Conservation (phyloP, 2,329 filamentous ascomycete genomes). For the Sporothrix protearum region DNA sequence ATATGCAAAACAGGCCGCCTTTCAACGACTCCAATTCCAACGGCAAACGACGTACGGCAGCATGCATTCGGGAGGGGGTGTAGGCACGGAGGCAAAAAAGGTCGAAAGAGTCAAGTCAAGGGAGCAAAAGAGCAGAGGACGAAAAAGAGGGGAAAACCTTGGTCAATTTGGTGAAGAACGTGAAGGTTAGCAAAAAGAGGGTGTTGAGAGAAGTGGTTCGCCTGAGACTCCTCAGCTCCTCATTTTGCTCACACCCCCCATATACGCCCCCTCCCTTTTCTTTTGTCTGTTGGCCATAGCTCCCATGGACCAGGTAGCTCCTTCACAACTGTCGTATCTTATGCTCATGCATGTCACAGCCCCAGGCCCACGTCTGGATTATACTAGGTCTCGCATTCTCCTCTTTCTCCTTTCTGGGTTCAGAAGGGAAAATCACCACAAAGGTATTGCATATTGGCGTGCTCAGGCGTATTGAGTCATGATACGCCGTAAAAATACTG, state of each 20-base stretch:
- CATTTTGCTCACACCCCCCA: neutral
- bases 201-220: conserved; percentile 5
- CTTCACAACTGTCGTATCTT: neutral
- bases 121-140: neutral
- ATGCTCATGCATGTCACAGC: neutral
- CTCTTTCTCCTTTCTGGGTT: neutral
- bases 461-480: neutral
- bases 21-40: neutral
- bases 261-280: neutral
- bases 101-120: neutral
- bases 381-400: neutral
- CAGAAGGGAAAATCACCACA: neutral
- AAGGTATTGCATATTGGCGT: neutral
- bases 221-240: neutral
- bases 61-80: neutral
- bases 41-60: neutral
- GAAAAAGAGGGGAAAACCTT: neutral
- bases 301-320: conserved; percentile 3
- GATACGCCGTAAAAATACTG: neutral
- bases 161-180: neutral
- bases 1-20: neutral
- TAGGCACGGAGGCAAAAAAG: no score
- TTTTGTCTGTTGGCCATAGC: neutral
- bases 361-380: conserved; percentile 7
- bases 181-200: neutral